Base-by-base conservation (phyloP, 768 basidiomycete species). In the Amanita rubescens region DNA sequence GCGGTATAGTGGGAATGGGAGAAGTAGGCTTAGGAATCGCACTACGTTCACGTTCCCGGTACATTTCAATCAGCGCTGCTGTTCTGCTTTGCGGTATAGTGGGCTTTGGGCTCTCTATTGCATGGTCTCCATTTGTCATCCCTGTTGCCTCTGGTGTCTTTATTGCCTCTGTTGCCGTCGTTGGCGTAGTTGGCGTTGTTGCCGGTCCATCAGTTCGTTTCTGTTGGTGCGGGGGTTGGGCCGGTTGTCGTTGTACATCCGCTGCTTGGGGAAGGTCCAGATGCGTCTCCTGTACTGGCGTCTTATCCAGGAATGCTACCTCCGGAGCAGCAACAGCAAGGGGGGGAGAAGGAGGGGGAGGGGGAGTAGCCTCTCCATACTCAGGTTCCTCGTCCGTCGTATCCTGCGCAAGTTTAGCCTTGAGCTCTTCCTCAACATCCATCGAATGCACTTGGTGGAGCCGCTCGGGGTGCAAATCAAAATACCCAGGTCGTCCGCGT, bases 11-110 rank as follows among this genome's bases (percentile, higher is more conserved):
- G 12, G 55, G 42, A 2, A 38, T 30, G 27, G 27, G 3, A 8
- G 8, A 4, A 30, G 27, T 8, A 30, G 27, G 27, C 27, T 30
- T 30, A 30, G 27, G 3, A 8, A 3, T 8, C 27, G 27, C 27
- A 30, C 19, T 49, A n/a, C 76, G 80, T 72, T 82, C 87, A 22
- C 70, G 71, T 69, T 91, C 85, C 48, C 87, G 80, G 60, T 90
- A 92, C 87, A 92, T 87, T 65, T 90, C 87, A 59, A 91, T 92
- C 48, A 92, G 73, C 1, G 83, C 79, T 3, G 86, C 82, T 0
- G 88, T 89, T 69, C 83, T 86, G 70, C 81, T 82, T 15, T 71
- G 67, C 12, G 70, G 54, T 15, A 60, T 49, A 22, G 63, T 52
- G 3, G 33, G 25, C 22, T 46, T 43, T 17, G 37, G n/a, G 17